Base-by-base conservation (phyloP, 129 eudicot species). In the Chrysanthemum lavandulifolium region DNA sequence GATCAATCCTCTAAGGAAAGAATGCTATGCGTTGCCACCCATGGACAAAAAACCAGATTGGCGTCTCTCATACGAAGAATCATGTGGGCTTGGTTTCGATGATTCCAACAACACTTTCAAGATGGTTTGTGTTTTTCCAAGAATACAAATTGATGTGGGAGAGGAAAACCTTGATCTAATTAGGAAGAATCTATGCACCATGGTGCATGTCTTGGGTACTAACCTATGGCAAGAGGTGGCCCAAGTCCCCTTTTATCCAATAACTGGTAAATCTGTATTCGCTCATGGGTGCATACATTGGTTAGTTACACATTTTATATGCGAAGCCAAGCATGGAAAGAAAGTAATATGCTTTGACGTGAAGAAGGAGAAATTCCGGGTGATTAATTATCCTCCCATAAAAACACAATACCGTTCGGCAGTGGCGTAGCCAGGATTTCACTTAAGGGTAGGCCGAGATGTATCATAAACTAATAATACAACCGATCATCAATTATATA, bases 131-230 rank as follows among this genome's bases (percentile, higher is more conserved):
- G 56, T 58, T 40, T 40, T 33, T 60, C 15, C 0, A 14, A 14
- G 14, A 36, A 43, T 2, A 11, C 0, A 1, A 5, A 29, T 51
- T 16, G 13, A 18, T 21, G 23, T 6, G 47, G 13, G 4, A 56
- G 27, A 15, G 18, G 13, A 15, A 3, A 3, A 47, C 5, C 11
- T 50, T 13, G 8, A 15, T 15, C 15, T 7, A 15, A 18, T 29
- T 9, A 27, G 5, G 0, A 14, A 33, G 53, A 47, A 40, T 10
- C 31, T 56, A 56, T 56, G 54, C 13, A 56, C 67, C n/a, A 43
- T 59, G 68, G 76, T 72, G 36, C 76, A 72, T 59, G 76, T 45
- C 14, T 59, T 59, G 67, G 67, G 68, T 2, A 58, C 59, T 0
- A 23, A 8, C 27, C 47, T 56, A 11, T 58, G 67, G 67, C 57